A percentile compares a stretch with the other conserved stretches of the same genome.
Conservation (phyloP, 371 early-diverging fungal genomes). For the Mortierella sp. region DNA sequence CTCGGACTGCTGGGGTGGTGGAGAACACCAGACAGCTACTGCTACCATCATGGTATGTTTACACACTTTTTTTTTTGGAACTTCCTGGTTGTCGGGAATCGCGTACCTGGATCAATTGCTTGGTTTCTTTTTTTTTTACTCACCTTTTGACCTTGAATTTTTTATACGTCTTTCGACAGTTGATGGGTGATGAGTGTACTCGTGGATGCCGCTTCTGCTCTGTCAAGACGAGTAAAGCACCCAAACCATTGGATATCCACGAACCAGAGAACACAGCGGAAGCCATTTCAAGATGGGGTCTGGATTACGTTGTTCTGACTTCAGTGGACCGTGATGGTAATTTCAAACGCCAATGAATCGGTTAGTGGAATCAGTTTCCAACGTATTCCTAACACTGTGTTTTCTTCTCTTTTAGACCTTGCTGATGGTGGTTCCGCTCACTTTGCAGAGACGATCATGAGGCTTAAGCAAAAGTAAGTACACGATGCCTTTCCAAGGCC, state of each 20-base stretch:
- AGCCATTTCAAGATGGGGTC: slow-evolving; percentile 95
- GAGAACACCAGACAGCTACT: slow-evolving; percentile 95
- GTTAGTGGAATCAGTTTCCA: background rate
- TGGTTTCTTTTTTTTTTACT: background rate
- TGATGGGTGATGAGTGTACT: slow-evolving; percentile 99
- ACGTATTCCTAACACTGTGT: background rate
- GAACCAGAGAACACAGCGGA: slow-evolving; percentile 97
- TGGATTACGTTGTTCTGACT: slow-evolving; percentile 97
- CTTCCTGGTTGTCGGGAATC: background rate
- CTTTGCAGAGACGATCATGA: slow-evolving; percentile 91
- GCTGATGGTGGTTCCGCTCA: slow-evolving; percentile 94
- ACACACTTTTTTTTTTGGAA: background rate
- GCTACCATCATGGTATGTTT: slow-evolving; percentile 93
- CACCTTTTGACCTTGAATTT: background rate
- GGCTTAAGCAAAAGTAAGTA: slow-evolving; percentile 85
- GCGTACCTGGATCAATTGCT: too few relatives aligned
- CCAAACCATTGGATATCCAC: slow-evolving; percentile 88
- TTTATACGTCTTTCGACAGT: slow-evolving; percentile 42
- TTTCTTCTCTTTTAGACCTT: slow-evolving; percentile 69
- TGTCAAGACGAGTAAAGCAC: slow-evolving; percentile 93
- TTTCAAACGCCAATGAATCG: background rate
- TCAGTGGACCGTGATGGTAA: slow-evolving; percentile 95
- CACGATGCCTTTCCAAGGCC: background rate
- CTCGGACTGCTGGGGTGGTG: slow-evolving; percentile 98
- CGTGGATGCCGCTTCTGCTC: slow-evolving; percentile 98